Evolutionary conservation across 331 rosid genomes (phyloP), one percentile per base, ranked within the genome.

Genomic region (Malus hybrid): DNA sequence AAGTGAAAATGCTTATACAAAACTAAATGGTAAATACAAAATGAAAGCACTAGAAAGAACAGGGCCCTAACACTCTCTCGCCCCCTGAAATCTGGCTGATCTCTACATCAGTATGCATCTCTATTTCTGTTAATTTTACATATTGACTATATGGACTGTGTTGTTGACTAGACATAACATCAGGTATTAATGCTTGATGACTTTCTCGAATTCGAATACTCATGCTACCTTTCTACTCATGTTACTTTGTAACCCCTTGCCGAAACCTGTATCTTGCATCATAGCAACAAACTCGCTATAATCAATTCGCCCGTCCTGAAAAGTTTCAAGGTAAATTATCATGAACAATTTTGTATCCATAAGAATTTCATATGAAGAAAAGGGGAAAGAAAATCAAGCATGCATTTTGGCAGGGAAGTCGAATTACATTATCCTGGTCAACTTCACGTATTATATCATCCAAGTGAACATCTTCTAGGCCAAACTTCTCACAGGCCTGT

Each of bases 301-400:
- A 85, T 93, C 98, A 73, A 90, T 93, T 60, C 84, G 93, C 19
- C 98, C 93, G 65, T 93, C 98, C 98, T 93, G 96, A 42, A 87
- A 80, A 48, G 31, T 10, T 16, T 0, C 22, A 27, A 16, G 24
- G 29, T 13, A 44, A 65, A 70, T 11, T 14, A 15, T 10, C 3
- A 15, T 8, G 67, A 55, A 64, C 10, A n/a, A 46, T 62, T 62
- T 39, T 16, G 13, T 31, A 73, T 15, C 56, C 12, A 15, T 31
- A 18, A 46, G 9, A 52, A 7, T 52, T 52, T 52, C 57, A 16
- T 52, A 16, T 73, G 60, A 16, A 22, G 15, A 34, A 36, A 34
- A 73, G 46, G 34, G 2, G 1, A 52, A 73, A 39, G 24, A 76
- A 67, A 59, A 42, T 52, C 13, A 39, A 52, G 57, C 20, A 52